A percentile compares a stretch with the other conserved stretches of the same genome.
These are phyloP conservation scores for Protea cynaroides DNA, from an alignment of 164 flowering plant species.

Conservation along the genomic window DNA sequence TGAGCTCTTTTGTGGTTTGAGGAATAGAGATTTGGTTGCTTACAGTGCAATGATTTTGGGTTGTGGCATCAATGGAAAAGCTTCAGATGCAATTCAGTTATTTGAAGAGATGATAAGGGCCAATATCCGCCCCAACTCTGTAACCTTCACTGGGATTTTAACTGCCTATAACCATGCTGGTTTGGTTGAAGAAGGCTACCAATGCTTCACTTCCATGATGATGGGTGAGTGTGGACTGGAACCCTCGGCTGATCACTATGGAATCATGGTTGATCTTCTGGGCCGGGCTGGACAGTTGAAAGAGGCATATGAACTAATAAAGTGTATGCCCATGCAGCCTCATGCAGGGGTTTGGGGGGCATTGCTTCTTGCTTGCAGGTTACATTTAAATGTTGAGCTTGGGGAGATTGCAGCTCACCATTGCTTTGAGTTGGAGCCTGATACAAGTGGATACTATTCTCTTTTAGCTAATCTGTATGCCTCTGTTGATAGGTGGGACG, in stretches of 20 bases:
- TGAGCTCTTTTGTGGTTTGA: conserved; percentile 25
- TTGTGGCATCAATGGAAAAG: conserved; percentile 39
- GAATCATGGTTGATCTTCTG: conserved; percentile 43
- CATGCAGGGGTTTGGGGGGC: conserved; percentile 50
- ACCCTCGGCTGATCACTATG: conserved; percentile 43
- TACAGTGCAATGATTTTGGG: conserved; percentile 43
- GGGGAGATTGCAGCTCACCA: conserved; percentile 37
- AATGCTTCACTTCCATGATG: conserved; percentile 29
- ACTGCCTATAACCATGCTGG: conserved; percentile 46
- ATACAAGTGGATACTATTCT: conserved; percentile 29
- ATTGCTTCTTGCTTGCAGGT: conserved; percentile 39
- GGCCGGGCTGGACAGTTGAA: conserved; percentile 38
- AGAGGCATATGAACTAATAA: conserved; percentile 30
- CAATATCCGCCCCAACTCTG: conserved; percentile 26
- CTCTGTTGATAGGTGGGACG: conserved; percentile 41
- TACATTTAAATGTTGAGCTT: conserved; percentile 36
- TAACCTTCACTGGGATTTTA: conserved; percentile 36
- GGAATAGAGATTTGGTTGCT: conserved; percentile 32
- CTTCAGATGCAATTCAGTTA: conserved; percentile 28
- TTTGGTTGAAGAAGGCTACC: conserved; percentile 38
- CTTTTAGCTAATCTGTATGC: conserved; percentile 43
- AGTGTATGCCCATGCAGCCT: conserved; percentile 38
- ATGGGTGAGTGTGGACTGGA: conserved; percentile 21
- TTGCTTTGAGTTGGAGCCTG: conserved; percentile 36
- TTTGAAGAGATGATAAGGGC: conserved; percentile 36